These are phyloP conservation scores for Cladosporium sp. DNA, from an alignment of 2,329 filamentous ascomycete genomes.

Conservation along the genomic window DNA sequence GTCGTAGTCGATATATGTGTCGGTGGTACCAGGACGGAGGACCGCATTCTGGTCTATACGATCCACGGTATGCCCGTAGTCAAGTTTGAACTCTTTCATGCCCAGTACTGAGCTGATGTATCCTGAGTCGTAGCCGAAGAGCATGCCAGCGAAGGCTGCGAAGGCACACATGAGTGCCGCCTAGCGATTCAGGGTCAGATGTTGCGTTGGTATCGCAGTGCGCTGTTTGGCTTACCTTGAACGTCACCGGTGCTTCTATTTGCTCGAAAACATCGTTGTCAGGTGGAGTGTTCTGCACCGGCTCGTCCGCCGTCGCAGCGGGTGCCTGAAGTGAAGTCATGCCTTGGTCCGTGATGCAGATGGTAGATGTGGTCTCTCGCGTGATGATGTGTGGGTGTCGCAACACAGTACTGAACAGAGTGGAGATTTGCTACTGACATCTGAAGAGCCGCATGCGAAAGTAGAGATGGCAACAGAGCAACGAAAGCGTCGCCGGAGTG, in stretches of 20 bases:
- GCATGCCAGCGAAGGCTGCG: slow-evolving; percentile 57
- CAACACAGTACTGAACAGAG: neutral
- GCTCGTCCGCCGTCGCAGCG: slow-evolving; percentile 5
- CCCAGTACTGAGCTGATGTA: slow-evolving; percentile 52
- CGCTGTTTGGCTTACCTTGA: slow-evolving; percentile 20
- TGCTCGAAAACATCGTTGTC: neutral
- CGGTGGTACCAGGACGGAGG: slow-evolving; percentile 12
- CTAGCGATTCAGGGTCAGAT: slow-evolving; percentile 24
- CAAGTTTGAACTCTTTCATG: slow-evolving; percentile 45
- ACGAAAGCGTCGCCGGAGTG: slow-evolving; percentile 1
- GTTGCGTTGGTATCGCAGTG: too few relatives aligned
- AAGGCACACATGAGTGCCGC: slow-evolving; percentile 60
- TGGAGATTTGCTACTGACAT: neutral
- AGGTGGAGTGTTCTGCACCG: neutral
- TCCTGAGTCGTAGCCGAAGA: slow-evolving; percentile 58
- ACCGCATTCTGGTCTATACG: slow-evolving; percentile 4
- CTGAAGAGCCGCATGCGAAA: neutral
- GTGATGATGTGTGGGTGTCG: neutral
- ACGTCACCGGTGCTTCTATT: slow-evolving; percentile 34
- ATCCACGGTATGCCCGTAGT: slow-evolving; percentile 27
- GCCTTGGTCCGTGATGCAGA: neutral
- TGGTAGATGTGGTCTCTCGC: neutral
- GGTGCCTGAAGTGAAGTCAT: neutral
- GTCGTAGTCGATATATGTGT: slow-evolving; percentile 24
- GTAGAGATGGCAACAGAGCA: neutral